Evolutionary conservation across 352 stramenopile genomes (phyloP).

Genomic region (Phytophthora litchii): DNA sequence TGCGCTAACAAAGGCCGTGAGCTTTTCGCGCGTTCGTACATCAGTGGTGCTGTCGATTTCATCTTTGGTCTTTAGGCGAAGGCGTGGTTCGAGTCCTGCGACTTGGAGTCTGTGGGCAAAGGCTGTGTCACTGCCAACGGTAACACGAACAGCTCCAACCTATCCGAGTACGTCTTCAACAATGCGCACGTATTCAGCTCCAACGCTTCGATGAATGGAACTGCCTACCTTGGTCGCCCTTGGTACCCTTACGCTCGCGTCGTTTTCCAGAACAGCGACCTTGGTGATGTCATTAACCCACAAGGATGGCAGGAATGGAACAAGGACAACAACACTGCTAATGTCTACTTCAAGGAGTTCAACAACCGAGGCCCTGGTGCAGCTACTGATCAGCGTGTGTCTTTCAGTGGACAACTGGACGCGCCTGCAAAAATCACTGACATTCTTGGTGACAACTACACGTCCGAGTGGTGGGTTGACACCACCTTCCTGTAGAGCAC

Average conservation of each 20-base stretch:
- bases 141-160: slow-evolving; percentile 10
- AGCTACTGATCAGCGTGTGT: slow-evolving; percentile 5
- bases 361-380: slow-evolving; percentile 16
- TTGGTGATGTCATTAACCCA: slow-evolving; percentile 6
- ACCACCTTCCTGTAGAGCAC: slow-evolving; percentile 1
- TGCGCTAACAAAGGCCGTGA: slow-evolving; percentile 13
- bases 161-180: slow-evolving; percentile 17
- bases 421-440: slow-evolving; percentile 1
- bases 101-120: slow-evolving; percentile 17
- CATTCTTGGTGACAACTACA: slow-evolving; percentile 7
- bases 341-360: slow-evolving; percentile 20
- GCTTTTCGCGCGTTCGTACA: slow-evolving; percentile 13
- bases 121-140: slow-evolving; percentile 12
- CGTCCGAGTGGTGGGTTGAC: slow-evolving; percentile 17
- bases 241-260: slow-evolving; percentile 11
- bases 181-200: slow-evolving; percentile 5
- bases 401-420: slow-evolving; percentile 16
- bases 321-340: slow-evolving; percentile 10
- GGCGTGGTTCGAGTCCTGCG: slow-evolving; percentile 24
- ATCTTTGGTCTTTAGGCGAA: slow-evolving; percentile 14
- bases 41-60: slow-evolving; percentile 19
- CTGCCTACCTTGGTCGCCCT: slow-evolving; percentile 9
- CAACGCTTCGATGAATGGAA: slow-evolving; percentile 6
- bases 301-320: slow-evolving; percentile 12
- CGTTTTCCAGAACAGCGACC: slow-evolving; percentile 10